These are phyloP conservation scores for Annulohypoxylon bovei DNA, from an alignment of 495 filamentous ascomycete genomes.

Conservation along the genomic window DNA sequence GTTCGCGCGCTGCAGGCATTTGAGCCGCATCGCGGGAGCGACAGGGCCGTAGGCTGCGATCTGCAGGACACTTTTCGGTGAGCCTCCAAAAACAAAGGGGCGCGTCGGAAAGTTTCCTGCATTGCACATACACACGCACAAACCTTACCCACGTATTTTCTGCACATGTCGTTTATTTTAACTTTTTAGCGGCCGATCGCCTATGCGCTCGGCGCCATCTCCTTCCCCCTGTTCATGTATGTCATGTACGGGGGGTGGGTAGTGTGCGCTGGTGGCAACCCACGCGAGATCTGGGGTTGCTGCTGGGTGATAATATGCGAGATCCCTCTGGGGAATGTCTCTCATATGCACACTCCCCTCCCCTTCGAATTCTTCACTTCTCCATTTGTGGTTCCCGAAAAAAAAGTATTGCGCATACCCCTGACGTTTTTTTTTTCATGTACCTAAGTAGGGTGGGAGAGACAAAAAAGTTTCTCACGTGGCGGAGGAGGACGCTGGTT, in stretches of 20 bases:
- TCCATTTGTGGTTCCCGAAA: constrained; percentile 35
- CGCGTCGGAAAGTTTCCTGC: neutral
- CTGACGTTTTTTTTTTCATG: constrained; percentile 1
- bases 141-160: constrained; percentile 33
- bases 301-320: constrained; percentile 34
- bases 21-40: constrained; percentile 34
- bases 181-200: constrained; percentile 45
- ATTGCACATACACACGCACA: neutral
- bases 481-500: constrained; percentile 33
- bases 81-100: constrained; percentile 24
- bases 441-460: constrained; percentile 30
- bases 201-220: constrained; percentile 4
- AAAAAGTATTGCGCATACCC: constrained; percentile 39
- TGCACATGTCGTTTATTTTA: constrained; percentile 47
- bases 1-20: neutral
- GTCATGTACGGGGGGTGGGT: constrained; percentile 15
- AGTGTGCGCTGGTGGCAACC: neutral
- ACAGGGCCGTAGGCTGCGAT: constrained; percentile 5
- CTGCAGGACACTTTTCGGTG: constrained; percentile 7
- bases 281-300: constrained; percentile 1
- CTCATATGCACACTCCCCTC: constrained; percentile 47
- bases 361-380: constrained; percentile 11
- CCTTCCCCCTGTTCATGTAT: constrained; percentile 10
- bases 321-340: constrained; percentile 37
- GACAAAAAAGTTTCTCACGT: constrained; percentile 15